Evolutionary conservation across 1,284 basidiomycete species (phyloP).

Genomic region (Ustilago hordei): DNA sequence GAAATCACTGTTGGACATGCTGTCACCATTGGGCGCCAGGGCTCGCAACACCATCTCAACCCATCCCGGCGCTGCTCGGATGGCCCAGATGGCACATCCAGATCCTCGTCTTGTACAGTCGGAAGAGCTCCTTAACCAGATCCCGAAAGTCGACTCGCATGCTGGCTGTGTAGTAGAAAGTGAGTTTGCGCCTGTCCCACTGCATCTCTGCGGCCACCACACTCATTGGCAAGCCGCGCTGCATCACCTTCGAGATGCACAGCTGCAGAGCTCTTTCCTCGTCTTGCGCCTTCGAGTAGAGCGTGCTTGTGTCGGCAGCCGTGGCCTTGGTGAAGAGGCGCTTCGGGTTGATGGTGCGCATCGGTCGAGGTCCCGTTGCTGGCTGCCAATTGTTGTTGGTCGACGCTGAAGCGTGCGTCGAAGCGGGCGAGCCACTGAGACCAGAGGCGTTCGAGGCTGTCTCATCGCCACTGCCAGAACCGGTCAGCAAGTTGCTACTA

Average conservation of each 20-base stretch:
- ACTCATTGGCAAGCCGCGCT: constrained; percentile 88
- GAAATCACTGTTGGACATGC: neutral
- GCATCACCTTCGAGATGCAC: constrained; percentile 84
- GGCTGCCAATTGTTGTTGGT: neutral
- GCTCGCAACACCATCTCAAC: constrained; percentile 11
- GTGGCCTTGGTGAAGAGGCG: constrained; percentile 94
- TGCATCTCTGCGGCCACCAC: constrained; percentile 98
- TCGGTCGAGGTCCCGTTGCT: constrained; percentile 31
- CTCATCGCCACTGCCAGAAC: constrained; percentile 20
- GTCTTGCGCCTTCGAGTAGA: constrained; percentile 76
- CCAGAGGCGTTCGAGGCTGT: constrained; percentile 26
- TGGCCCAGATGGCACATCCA: constrained; percentile 61
- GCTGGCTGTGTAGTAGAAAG: constrained; percentile 96
- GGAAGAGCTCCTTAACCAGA: constrained; percentile 89
- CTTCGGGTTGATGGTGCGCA: constrained; percentile 78
- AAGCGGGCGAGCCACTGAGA: constrained; percentile 24
- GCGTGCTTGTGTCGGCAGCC: constrained; percentile 76
- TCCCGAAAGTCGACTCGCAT: constrained; percentile 97
- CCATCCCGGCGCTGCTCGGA: constrained; percentile 48
- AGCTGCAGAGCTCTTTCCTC: constrained; percentile 91
- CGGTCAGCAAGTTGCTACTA: neutral
- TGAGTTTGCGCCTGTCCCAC: constrained; percentile 87
- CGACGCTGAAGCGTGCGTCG: constrained; percentile 5
- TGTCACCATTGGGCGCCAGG: neutral
- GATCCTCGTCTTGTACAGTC: constrained; percentile 71